A percentile compares a stretch with the other conserved stretches of the same genome.
These are phyloP conservation scores for Lactarius indigo DNA, from an alignment of 768 basidiomycete genomes.

Conservation along the genomic window DNA sequence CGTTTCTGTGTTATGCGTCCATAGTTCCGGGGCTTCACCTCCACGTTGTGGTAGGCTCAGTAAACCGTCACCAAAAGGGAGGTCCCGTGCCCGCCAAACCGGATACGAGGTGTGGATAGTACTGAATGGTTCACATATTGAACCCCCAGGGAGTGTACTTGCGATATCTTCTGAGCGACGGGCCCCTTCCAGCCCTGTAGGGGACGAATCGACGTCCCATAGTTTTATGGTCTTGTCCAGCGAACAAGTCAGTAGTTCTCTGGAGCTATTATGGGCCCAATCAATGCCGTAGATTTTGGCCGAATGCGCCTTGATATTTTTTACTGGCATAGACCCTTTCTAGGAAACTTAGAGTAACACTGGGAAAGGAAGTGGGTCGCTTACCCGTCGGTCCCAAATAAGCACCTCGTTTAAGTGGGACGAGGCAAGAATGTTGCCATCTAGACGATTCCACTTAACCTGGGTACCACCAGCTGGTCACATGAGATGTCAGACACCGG, in stretches of 20 bases:
- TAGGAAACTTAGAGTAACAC: slow-evolving; percentile 31
- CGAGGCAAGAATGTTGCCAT: slow-evolving; percentile 84
- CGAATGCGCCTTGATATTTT: slow-evolving; percentile 73
- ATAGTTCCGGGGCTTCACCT: slow-evolving; percentile 83
- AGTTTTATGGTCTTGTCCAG: slow-evolving; percentile 91
- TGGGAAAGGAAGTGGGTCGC: slow-evolving; percentile 28
- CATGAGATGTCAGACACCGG: slow-evolving; percentile 9
- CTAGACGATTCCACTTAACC: slow-evolving; percentile 94
- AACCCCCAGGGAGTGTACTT: slow-evolving; percentile 17
- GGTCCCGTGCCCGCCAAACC: slow-evolving; percentile 88
- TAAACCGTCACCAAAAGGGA: slow-evolving; percentile 90
- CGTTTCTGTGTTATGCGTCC: slow-evolving; percentile 38
- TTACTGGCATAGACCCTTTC: slow-evolving; percentile 86
- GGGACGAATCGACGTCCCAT: slow-evolving; percentile 56
- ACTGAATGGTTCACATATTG: slow-evolving; percentile 40
- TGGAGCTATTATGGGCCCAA: slow-evolving; percentile 75
- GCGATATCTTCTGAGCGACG: slow-evolving; percentile 12
- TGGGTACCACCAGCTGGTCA: slow-evolving; percentile 81
- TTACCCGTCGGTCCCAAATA: slow-evolving; percentile 91
- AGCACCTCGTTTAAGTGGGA: slow-evolving; percentile 83
- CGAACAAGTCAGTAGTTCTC: slow-evolving; percentile 90
- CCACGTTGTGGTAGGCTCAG: slow-evolving; percentile 87
- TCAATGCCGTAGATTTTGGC: slow-evolving; percentile 97
- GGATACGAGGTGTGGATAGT: slow-evolving; percentile 78
- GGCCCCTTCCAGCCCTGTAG: slow-evolving; percentile 3